Conservation (phyloP, 148 eudicot species). For the Spergularia marina region DNA sequence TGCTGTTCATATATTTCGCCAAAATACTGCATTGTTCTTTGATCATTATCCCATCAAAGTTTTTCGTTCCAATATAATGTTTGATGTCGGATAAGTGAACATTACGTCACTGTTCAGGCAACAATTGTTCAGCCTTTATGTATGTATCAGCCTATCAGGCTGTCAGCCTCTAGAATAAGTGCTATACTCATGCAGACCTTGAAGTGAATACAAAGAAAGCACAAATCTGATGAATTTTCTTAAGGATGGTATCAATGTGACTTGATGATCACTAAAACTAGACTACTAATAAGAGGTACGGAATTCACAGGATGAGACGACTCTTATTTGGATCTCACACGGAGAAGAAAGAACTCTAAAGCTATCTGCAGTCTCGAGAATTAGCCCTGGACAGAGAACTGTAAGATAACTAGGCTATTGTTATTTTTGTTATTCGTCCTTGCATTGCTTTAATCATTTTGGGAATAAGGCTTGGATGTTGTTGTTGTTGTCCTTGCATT, state of each 20-base stretch:
- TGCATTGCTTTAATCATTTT: too few relatives aligned
- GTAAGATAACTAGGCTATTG: slow-evolving; percentile 50
- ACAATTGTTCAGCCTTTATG: too few relatives aligned
- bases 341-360: slow-evolving; percentile 73
- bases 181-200: too few relatives aligned
- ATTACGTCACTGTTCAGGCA: too few relatives aligned
- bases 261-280: neutral
- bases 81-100: too few relatives aligned
- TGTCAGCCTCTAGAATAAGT: too few relatives aligned
- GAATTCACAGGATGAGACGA: slow-evolving; percentile 70
- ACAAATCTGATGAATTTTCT: neutral
- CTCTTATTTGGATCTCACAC: slow-evolving; percentile 78
- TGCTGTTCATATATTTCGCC: neutral
- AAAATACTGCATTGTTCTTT: too few relatives aligned
- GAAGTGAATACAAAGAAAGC: neutral
- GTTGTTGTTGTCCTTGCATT: too few relatives aligned
- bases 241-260: neutral
- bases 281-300: neutral
- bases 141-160: too few relatives aligned
- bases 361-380: slow-evolving; percentile 60
- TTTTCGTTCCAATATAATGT: too few relatives aligned
- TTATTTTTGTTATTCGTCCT: neutral
- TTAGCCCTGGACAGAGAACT: slow-evolving; percentile 92
- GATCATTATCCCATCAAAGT: too few relatives aligned
- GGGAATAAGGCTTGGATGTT: too few relatives aligned